These are phyloP conservation scores for Ustilago xerochloae DNA, from an alignment of 1,284 basidiomycete species.

Conservation along the genomic window DNA sequence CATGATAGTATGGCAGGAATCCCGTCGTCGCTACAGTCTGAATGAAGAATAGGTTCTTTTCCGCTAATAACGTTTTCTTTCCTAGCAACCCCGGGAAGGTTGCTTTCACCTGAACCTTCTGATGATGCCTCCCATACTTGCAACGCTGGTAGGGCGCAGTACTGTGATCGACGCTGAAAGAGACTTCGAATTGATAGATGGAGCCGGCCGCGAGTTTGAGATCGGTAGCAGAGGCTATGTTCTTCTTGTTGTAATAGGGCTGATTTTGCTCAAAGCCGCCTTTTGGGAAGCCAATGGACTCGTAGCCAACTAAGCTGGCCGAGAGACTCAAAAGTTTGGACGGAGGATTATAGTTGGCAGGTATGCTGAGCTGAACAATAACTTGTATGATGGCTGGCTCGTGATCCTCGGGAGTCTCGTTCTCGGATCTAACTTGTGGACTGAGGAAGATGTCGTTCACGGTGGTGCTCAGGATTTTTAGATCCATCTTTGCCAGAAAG, in stretches of 20 bases:
- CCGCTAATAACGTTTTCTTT: slow-evolving; percentile 45
- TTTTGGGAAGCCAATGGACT: slow-evolving; percentile 45
- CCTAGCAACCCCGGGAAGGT: slow-evolving; percentile 46
- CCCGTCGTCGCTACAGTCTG: slow-evolving; percentile 30
- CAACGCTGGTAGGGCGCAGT: slow-evolving; percentile 49
- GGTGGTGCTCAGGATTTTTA: slow-evolving; percentile 53
- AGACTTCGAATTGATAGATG: slow-evolving; percentile 47
- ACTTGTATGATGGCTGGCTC: slow-evolving; percentile 42
- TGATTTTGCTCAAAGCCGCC: slow-evolving; percentile 54
- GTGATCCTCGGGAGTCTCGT: slow-evolving; percentile 31
- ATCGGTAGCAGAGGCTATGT: slow-evolving; percentile 39
- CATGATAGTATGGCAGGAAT: slow-evolving; percentile 47
- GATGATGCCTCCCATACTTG: slow-evolving; percentile 50
- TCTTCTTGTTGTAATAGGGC: slow-evolving; percentile 47
- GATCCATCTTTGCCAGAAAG: slow-evolving; percentile 42
- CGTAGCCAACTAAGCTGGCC: slow-evolving; percentile 42
- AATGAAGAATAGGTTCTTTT: slow-evolving; percentile 50
- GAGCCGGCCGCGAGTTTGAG: slow-evolving; percentile 44
- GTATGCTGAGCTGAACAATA: slow-evolving; percentile 49
- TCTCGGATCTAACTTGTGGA: slow-evolving; percentile 32
- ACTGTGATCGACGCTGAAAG: slow-evolving; percentile 47
- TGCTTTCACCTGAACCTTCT: slow-evolving; percentile 48
- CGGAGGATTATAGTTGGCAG: slow-evolving; percentile 27
- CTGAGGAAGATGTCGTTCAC: slow-evolving; percentile 47
- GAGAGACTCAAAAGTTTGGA: slow-evolving; percentile 36